A percentile compares a stretch with the other conserved stretches of the same genome.
Evolutionary conservation across 2,329 filamentous ascomycete species (phyloP).

Genomic region (Arthrobotrys pseudoclavata): DNA sequence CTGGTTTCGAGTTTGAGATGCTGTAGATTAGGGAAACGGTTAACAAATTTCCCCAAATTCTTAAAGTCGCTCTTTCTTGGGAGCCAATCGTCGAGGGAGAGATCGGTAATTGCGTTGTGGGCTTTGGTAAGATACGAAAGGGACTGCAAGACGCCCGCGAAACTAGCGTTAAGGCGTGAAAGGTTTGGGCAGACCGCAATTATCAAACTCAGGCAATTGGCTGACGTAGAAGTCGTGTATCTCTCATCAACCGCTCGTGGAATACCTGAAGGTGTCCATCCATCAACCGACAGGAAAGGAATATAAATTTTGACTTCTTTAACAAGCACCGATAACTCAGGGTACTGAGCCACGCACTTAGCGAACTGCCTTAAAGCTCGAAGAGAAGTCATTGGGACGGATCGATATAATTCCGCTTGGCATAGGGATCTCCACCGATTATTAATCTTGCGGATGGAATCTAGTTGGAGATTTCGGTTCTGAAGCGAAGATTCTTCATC

Average conservation of each 20-base stretch:
- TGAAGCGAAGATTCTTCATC: constrained; percentile 37
- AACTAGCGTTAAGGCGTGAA: constrained; percentile 39
- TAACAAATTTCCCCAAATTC: constrained; percentile 28
- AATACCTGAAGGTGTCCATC: constrained; percentile 33
- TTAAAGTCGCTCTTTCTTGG: constrained; percentile 24
- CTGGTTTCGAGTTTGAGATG: constrained; percentile 33
- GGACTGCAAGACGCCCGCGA: constrained; percentile 35
- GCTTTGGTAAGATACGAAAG: constrained; percentile 29
- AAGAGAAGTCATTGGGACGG: constrained; percentile 39
- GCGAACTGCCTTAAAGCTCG: constrained; percentile 27
- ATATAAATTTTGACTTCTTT: constrained; percentile 49
- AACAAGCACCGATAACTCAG: constrained; percentile 17
- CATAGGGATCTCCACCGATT: constrained; percentile 43
- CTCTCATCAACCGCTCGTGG: constrained; percentile 14
- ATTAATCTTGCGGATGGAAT: constrained; percentile 41
- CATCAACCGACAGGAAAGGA: constrained; percentile 35
- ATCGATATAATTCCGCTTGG: constrained; percentile 42
- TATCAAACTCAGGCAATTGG: constrained; percentile 26
- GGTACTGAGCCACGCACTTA: constrained; percentile 9
- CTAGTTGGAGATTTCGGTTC: constrained; percentile 31
- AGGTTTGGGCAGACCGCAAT: constrained; percentile 41
- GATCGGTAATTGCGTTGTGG: constrained; percentile 6
- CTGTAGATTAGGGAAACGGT: constrained; percentile 38
- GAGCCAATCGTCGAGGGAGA: constrained; percentile 30
- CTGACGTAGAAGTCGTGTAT: constrained; percentile 8